Evolutionary conservation across 257 asterid genomes (phyloP).

Genomic region (Solanum corneliomulleri): DNA sequence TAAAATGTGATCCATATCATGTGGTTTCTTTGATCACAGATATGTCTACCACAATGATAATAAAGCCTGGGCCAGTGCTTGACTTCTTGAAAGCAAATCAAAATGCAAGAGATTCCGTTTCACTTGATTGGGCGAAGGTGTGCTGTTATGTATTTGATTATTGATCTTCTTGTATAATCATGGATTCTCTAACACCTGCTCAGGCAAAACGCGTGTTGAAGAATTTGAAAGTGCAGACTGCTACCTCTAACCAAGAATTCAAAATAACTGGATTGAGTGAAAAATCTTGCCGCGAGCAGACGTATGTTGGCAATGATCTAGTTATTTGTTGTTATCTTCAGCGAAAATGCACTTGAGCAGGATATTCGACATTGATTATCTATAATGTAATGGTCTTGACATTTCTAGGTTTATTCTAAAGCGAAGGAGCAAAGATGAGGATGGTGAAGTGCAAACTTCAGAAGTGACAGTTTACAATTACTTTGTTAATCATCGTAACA

Average conservation of each 20-base stretch:
- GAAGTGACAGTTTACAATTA: constrained; percentile 84
- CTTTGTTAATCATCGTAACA: constrained; percentile 63
- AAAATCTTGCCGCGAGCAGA: constrained; percentile 51
- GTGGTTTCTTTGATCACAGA: constrained; percentile 25
- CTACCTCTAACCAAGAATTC: constrained; percentile 67
- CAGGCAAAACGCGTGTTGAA: constrained; percentile 74
- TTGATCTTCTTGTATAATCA: background rate
- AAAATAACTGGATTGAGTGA: constrained; percentile 84
- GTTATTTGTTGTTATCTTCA: constrained; percentile 1
- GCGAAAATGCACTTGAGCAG: background rate
- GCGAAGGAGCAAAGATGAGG: constrained; percentile 42
- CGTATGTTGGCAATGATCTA: constrained; percentile 18
- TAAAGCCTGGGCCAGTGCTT: constrained; percentile 67
- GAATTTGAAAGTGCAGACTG: constrained; percentile 60
- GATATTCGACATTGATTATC: background rate
- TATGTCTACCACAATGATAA: constrained; percentile 82
- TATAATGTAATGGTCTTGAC: background rate
- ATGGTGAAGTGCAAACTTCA: constrained; percentile 36
- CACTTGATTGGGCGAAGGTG: constrained; percentile 78
- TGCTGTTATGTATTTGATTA: background rate
- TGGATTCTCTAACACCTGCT: background rate
- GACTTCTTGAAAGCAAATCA: constrained; percentile 71
- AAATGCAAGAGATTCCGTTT: constrained; percentile 51
- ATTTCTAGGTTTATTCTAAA: constrained; percentile 47
- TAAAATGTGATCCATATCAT: background rate